Evolutionary conservation across 352 stramenopile genomes (phyloP), one percentile per base, ranked within the genome.

Genomic region (Pythium aquatile): DNA sequence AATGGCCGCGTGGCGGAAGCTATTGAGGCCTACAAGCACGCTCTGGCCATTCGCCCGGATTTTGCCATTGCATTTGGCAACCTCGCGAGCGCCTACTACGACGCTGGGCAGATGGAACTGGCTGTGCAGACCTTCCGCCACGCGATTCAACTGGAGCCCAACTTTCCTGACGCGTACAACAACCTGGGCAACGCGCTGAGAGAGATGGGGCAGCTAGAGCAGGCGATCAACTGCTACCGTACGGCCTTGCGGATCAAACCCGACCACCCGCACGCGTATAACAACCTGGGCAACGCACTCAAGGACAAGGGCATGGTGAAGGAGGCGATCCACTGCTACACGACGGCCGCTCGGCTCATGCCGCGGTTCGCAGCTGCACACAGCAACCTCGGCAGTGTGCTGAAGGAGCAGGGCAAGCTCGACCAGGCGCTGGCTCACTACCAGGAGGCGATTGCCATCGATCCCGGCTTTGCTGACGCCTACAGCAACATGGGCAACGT

Each of bases 401-500:
- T 98, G 7, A 97, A 98, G 66, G 89, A 98, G 53, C 90, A 98
- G 58, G 94, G 94, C 51, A 96, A 98, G 73, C 74, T 97, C 24
- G 83, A 97, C 55, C 90, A 97, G 64, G 94, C 94, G 6, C 74
- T 98, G 33, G 88, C 93, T n/a, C 89, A 98, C 65, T 98, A 98
- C 71, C 81, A 97, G 39, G 78, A 98, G 60, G 94, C 94, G 1
- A 94, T 99, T 57, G 83, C 85, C 20, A 97, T 97, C 64, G 91
- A 98, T 55, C 91, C 93, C 7, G 79, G 70, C 28, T 98, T 98
- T 72, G 88, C 90, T 2, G 90, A 97, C 60, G 92, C 93, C 3
- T 98, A 96, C 74, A 96, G 83, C 69, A 98, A 98, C 69, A 96
- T 98, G 79, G 93, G 93, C 62, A 97, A 97, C 68, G 91, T 96